These are phyloP conservation scores for Funneliformis mosseae DNA, from an alignment of 192 early-diverging fungal species.

Conservation along the genomic window DNA sequence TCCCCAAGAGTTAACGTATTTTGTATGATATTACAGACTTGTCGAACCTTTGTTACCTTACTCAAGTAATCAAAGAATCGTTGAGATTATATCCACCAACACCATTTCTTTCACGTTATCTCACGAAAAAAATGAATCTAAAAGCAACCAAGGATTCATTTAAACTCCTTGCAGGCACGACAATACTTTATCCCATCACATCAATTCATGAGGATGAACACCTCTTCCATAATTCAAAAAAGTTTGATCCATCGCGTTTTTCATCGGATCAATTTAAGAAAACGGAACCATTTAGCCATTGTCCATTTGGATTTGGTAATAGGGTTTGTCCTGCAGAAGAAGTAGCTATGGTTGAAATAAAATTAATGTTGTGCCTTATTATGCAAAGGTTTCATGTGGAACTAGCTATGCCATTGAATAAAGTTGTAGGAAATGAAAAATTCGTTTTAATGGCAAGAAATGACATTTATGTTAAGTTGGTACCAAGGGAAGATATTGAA, in stretches of 20 bases:
- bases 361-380: neutral
- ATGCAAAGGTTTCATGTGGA: slow-evolving; percentile 19
- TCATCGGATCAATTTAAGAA: neutral
- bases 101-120: neutral
- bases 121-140: neutral
- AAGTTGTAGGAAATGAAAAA: neutral
- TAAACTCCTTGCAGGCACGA: neutral
- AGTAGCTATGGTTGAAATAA: slow-evolving; percentile 1
- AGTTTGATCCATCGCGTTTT: too few relatives aligned
- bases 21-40: neutral
- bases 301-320: neutral
- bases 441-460: slow-evolving; percentile 17
- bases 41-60: neutral
- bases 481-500: neutral
- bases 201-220: neutral
- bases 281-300: neutral
- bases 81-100: neutral
- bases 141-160: neutral
- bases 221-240: neutral
- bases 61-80: neutral
- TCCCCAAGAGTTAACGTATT: too few relatives aligned
- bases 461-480: neutral
- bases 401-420: neutral
- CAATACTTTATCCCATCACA: neutral
- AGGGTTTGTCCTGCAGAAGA: slow-evolving; percentile 3